Conservation (phyloP, 2,329 filamentous ascomycete genomes). For the Sporothrix curviconia region DNA sequence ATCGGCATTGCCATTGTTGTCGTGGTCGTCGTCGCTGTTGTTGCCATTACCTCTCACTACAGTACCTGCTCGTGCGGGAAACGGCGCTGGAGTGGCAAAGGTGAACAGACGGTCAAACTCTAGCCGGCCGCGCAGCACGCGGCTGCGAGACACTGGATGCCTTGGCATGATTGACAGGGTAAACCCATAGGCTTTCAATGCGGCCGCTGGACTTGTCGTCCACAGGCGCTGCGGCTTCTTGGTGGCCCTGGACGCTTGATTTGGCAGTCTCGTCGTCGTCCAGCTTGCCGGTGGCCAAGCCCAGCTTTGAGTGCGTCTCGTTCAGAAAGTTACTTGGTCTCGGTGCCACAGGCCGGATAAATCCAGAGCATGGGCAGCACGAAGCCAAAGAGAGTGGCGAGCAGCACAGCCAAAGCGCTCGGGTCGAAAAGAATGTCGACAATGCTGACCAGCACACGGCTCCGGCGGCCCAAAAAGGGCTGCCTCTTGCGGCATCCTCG, state of each 20-base stretch:
- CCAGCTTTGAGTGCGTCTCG: conserved; percentile 48
- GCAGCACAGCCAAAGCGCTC: conserved; percentile 30
- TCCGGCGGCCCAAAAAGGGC: not conserved
- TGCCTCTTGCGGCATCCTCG: not conserved
- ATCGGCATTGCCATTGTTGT: conserved; percentile 27
- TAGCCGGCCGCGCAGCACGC: conserved; percentile 62
- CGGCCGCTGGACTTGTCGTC: conserved; percentile 14
- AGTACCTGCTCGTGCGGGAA: conserved; percentile 33
- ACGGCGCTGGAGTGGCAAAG: conserved; percentile 56
- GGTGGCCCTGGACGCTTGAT: not conserved
- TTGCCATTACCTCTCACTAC: conserved; percentile 9
- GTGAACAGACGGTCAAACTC: conserved; percentile 77
- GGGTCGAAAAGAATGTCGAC: conserved; percentile 1
- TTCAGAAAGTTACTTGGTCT: conserved; percentile 47
- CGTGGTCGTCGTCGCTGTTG: conserved; percentile 32
- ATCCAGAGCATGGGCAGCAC: conserved; percentile 47
- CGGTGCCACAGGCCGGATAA: conserved; percentile 48
- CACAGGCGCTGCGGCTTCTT: conserved; percentile 14
- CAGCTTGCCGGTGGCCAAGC: conserved; percentile 30
- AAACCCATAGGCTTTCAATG: conserved; percentile 64
- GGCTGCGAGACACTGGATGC: conserved; percentile 60
- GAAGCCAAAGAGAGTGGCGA: conserved; percentile 43
- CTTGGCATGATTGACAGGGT: conserved; percentile 75
- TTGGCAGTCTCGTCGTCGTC: conserved; percentile 12
- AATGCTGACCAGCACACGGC: not conserved